Percentiles rank a stretch among this genome's conserved stretches.
phyloP scores from a whole-genome alignment of 768 basidiomycete genomes.

The Leccinum boreale region DNA sequence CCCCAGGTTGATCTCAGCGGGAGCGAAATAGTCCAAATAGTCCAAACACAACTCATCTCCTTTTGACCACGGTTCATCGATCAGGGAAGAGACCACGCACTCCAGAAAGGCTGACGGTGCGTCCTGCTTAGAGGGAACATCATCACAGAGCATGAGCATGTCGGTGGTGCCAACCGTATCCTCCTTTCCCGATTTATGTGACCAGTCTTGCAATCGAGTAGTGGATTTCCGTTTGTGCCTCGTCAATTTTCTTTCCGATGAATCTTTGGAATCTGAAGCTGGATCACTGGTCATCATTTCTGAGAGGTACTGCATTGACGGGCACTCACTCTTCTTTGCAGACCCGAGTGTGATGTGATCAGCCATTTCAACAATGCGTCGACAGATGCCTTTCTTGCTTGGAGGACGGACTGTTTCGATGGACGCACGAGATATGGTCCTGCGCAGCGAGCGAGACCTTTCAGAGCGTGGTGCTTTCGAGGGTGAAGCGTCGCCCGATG shows the following conservation, averaged over 20 bases:
- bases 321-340: not conserved
- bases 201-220: not conserved
- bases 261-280: not conserved
- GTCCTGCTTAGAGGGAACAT: not conserved
- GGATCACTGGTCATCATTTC: not conserved
- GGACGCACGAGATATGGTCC: conserved; percentile 18
- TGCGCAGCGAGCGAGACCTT: conserved; percentile 8
- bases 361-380: conserved; percentile 11
- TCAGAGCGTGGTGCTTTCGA: conserved; percentile 3
- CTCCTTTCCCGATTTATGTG: not conserved
- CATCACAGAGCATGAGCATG: conserved; percentile 6
- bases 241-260: not conserved
- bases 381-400: conserved; percentile 10
- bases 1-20: not conserved
- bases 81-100: not conserved
- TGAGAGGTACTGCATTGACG: not conserved
- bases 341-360: conserved; percentile 2
- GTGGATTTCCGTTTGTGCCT: conserved; percentile 1
- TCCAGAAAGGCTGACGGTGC: not conserved
- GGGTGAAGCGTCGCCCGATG: not conserved
- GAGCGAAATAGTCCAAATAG: no score
- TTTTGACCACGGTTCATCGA: not conserved
- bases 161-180: not conserved
- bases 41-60: not conserved
- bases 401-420: conserved; percentile 14